Conservation (phyloP, 139 green algal species). For the Auxenochlorella protothecoides region DNA sequence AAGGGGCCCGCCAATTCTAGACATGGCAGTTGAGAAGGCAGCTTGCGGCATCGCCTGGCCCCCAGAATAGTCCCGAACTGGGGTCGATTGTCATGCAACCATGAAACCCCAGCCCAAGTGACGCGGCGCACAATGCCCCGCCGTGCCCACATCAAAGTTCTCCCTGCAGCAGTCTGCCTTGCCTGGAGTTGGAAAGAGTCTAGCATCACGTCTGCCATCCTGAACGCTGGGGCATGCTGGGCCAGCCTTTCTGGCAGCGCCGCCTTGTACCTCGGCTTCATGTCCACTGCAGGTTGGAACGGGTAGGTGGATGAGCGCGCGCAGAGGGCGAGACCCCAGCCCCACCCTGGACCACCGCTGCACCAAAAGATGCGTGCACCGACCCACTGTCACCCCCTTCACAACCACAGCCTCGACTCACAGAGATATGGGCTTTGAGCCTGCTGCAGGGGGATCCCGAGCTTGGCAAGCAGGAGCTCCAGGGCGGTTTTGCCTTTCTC, state of each 20-base stretch:
- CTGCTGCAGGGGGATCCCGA: slow-evolving; percentile 59
- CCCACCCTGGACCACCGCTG: no score
- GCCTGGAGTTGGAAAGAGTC: slow-evolving; percentile 26
- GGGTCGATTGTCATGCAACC: no score
- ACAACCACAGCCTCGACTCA: neutral
- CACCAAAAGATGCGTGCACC: no score
- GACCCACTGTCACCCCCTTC: no score
- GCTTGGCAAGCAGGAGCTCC: slow-evolving; percentile 57
- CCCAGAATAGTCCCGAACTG: no score
- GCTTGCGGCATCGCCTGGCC: neutral
- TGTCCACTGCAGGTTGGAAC: slow-evolving; percentile 27
- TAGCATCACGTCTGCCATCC: slow-evolving; percentile 37
- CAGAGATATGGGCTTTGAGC: neutral
- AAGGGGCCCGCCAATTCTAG: no score
- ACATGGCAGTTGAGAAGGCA: neutral
- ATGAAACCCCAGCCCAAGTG: no score
- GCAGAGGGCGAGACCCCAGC: no score
- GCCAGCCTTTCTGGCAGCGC: slow-evolving; percentile 24
- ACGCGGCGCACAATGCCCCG: no score
- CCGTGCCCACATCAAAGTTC: no score
- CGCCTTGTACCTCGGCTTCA: slow-evolving; percentile 28
- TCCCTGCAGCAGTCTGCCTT: neutral
- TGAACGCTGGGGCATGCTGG: slow-evolving; percentile 26
- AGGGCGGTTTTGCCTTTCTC: slow-evolving; percentile 54
- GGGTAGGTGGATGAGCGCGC: neutral